phyloP scores from a whole-genome alignment of 177 flowering plant genomes.

The Tripterygium wilfordii region DNA sequence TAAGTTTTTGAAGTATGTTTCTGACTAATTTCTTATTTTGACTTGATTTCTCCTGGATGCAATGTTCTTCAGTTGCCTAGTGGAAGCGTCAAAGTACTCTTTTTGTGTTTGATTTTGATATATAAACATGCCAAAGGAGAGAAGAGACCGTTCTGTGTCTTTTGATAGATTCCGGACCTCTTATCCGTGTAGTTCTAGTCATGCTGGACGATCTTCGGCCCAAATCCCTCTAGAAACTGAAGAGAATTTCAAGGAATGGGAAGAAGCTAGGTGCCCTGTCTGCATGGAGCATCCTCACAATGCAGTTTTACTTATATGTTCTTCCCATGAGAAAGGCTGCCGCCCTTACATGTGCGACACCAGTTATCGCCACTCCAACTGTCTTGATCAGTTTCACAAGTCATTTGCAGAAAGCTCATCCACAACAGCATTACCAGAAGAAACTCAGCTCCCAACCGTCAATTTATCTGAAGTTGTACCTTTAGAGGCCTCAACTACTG shows the following conservation, averaged over 20 bases:
- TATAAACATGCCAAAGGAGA: constrained; percentile 71
- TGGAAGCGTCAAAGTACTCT: not conserved
- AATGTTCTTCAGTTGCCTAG: constrained; percentile 4
- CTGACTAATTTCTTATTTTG: too few relatives aligned
- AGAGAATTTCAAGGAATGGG: constrained; percentile 75
- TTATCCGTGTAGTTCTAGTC: constrained; percentile 57
- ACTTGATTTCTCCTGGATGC: not conserved
- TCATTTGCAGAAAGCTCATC: constrained; percentile 36
- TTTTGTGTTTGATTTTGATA: too few relatives aligned
- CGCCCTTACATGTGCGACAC: constrained; percentile 96
- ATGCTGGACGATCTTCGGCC: constrained; percentile 24
- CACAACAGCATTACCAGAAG: constrained; percentile 19
- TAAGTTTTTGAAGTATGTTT: too few relatives aligned
- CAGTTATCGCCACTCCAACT: constrained; percentile 89
- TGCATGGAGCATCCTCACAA: constrained; percentile 98
- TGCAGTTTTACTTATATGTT: constrained; percentile 74
- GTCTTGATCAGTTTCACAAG: constrained; percentile 82
- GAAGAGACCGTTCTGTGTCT: constrained; percentile 61
- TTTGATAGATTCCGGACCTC: constrained; percentile 46
- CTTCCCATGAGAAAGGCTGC: constrained; percentile 77
- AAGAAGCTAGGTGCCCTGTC: constrained; percentile 87
- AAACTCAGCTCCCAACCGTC: constrained; percentile 11
- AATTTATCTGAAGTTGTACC: not conserved
- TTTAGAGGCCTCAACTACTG: constrained; percentile 16
- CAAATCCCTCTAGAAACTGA: constrained; percentile 24